Conservation (phyloP, 1,139 yeast genomes). For the Suhomyces chickasaworum region DNA sequence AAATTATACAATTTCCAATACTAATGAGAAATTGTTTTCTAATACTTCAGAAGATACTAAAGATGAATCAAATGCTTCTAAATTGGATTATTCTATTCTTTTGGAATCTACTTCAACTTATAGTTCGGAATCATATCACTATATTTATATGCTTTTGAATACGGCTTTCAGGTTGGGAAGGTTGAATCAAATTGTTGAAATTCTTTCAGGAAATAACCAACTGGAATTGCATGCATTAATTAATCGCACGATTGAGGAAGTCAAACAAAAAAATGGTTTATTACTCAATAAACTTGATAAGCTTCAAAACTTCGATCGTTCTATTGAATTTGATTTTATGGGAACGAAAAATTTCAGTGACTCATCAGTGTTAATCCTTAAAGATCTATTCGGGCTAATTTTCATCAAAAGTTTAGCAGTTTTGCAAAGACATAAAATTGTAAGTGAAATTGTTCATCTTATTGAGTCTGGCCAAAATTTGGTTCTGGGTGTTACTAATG, state of each 20-base stretch:
- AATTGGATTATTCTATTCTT: constrained; percentile 32
- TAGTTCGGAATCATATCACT: constrained; percentile 53
- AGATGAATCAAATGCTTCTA: constrained; percentile 19
- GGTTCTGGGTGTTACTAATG: constrained; percentile 7
- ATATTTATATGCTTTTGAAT: constrained; percentile 56
- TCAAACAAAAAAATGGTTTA: constrained; percentile 47
- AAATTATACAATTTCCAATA: constrained; percentile 2
- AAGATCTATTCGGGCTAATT: constrained; percentile 69
- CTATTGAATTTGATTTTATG: constrained; percentile 25
- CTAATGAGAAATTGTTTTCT: constrained; percentile 4
- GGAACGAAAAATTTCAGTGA: constrained; percentile 40
- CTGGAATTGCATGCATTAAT: constrained; percentile 53
- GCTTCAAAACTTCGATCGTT: constrained; percentile 31
- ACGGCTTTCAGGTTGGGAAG: constrained; percentile 66
- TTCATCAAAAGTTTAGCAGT: constrained; percentile 65
- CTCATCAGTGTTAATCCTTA: constrained; percentile 57
- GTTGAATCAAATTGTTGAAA: constrained; percentile 60
- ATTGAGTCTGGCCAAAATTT: constrained; percentile 12
- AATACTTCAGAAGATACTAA: constrained; percentile 3
- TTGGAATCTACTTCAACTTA: constrained; percentile 33
- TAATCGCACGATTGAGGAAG: constrained; percentile 64
- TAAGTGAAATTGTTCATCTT: constrained; percentile 52
- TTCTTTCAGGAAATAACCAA: constrained; percentile 48
- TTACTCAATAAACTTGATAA: constrained; percentile 38
- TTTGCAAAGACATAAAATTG: constrained; percentile 69